Conservation (phyloP, 495 filamentous ascomycete species). For the Xylona heveae region DNA sequence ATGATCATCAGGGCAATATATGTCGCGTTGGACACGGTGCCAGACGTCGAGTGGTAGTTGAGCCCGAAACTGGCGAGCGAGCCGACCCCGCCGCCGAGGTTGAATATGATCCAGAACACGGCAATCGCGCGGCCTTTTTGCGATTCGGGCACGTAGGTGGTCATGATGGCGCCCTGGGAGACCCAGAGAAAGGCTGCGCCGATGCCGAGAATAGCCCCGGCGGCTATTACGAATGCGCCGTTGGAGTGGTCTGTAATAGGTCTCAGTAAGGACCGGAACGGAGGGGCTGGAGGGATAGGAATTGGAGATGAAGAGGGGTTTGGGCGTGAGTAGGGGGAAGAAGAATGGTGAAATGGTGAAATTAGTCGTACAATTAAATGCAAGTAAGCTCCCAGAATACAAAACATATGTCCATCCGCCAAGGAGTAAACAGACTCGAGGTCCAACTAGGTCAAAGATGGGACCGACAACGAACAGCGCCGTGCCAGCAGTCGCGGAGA, state of each 20-base stretch:
- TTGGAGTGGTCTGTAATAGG: too few species aligned
- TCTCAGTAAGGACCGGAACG: too few species aligned
- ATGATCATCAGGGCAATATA: neutral
- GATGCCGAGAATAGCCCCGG: neutral
- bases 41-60: neutral
- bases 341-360: too few species aligned
- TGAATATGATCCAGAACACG: neutral
- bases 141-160: too few species aligned
- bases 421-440: constrained; percentile 18
- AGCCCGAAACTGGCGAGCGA: neutral
- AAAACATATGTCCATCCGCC: constrained; percentile 24
- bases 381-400: constrained; percentile 22
- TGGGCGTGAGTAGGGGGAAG: too few species aligned
- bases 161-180: constrained; percentile 2
- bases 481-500: constrained; percentile 19
- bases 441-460: constrained; percentile 21
- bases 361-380: too few species aligned
- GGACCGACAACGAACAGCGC: constrained; percentile 23
- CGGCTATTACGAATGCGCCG: constrained; percentile 1
- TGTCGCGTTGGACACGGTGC: neutral
- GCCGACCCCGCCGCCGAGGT: neutral
- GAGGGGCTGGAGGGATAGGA: too few species aligned
- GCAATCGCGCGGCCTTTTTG: neutral
- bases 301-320: too few species aligned
- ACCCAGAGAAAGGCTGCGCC: constrained; percentile 1